phyloP scores from a whole-genome alignment of 352 stramenopile species.

The Chrysophaeum taylorii region DNA sequence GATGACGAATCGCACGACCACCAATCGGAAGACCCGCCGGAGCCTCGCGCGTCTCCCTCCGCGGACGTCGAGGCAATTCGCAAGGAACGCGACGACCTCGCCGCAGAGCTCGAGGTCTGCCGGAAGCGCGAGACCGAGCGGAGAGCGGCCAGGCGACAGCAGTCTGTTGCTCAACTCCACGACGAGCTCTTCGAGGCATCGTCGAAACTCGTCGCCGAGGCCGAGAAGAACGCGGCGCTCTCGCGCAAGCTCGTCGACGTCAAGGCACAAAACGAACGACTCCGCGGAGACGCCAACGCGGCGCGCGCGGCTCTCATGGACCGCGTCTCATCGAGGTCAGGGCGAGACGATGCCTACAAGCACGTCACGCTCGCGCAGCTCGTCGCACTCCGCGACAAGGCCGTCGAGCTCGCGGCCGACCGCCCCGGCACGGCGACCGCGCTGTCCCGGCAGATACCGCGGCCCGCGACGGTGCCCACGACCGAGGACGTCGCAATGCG shows the following conservation, averaged over 20 bases:
- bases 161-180: background rate
- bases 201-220: conserved; percentile 17
- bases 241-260: conserved; percentile 24
- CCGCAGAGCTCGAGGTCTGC: background rate
- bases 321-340: background rate
- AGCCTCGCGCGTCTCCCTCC: too few species aligned
- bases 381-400: background rate
- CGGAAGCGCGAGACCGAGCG: background rate
- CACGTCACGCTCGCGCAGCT: background rate
- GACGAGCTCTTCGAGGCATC: conserved; percentile 1
- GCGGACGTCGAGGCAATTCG: background rate
- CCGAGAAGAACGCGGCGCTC: conserved; percentile 29
- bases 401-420: too few species aligned
- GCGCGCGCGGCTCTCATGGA: conserved; percentile 17
- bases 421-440: too few species aligned
- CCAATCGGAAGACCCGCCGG: too few species aligned
- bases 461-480: background rate
- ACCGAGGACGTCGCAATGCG: conserved; percentile 11
- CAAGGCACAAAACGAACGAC: conserved; percentile 19
- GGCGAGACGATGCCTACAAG: background rate
- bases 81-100: background rate
- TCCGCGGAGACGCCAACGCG: conserved; percentile 23
- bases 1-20: too few species aligned
- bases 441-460: background rate
- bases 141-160: background rate